Base-by-base conservation (phyloP, 1,139 yeast species). In the Sugiyamaella paludigena region DNA sequence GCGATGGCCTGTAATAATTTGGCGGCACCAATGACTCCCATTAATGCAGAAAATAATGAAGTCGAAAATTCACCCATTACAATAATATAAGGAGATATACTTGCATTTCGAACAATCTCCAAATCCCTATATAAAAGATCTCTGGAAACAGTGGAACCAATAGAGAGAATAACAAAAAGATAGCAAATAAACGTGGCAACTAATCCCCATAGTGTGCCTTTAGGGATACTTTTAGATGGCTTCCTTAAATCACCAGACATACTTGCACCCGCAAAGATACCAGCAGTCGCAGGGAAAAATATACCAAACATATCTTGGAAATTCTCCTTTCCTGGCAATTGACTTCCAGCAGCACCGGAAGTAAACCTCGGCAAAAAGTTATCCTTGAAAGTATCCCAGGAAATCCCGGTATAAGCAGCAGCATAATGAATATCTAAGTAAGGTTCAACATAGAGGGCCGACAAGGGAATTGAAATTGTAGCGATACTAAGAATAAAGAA, bases 221-320 rank as follows among this genome's bases (percentile, higher is more conserved):
- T 75, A 0, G 98, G 98, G 47, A 92, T 92, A 1, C 95, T 82
- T 58, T 78, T 81, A 0, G 96, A 87, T 0, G 98, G 98, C 50
- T 77, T 81, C 52, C 79, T 73, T 53, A 92, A 74, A 59, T 89
- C 96, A n/a, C 98, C 98, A 40, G 96, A 88, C 98, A 92, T 92
- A 12, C 95, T 86, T 1, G 98, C 97, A n/a, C 98, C 98, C 1
- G 98, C 98, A 66, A 91, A 85, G 37, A 92, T 91, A 52, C 98
- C 98, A 2, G 98, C 96, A 0, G 98, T 91, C 0, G 98, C 96
- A 11, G 98, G 98, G 72, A 92, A 92, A 66, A 92, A 87, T 46
- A 92, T 87, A 2, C 98, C 98, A 76, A 92, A 92, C 57, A 92
- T 69, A 63, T 87, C 85, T 50, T 83, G 79, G 62, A 91, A 88